phyloP scores from a whole-genome alignment of 345 rosid genomes.

The Aurinia saxatilis region DNA sequence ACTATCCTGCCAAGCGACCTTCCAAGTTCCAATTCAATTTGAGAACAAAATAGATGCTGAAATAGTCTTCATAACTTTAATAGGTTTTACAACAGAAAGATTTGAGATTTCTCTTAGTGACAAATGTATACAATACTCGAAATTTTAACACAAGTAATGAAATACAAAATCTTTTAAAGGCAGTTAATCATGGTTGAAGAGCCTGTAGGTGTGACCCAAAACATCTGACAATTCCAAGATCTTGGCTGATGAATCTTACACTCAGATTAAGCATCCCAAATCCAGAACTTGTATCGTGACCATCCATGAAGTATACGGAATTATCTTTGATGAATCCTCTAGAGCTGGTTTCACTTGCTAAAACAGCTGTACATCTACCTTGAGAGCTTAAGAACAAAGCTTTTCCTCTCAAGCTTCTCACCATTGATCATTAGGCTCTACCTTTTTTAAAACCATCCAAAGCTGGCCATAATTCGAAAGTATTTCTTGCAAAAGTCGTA shows the following conservation, averaged over 20 bases:
- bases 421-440: conserved; percentile 7
- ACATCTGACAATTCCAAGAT: conserved; percentile 17
- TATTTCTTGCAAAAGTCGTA: conserved; percentile 18
- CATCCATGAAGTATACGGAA: conserved; percentile 8
- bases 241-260: conserved; percentile 2
- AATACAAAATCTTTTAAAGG: not conserved
- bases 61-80: not conserved
- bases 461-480: not conserved
- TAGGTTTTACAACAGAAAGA: not conserved
- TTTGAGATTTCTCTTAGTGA: not conserved
- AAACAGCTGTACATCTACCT: conserved; percentile 8
- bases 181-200: not conserved
- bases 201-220: conserved; percentile 15
- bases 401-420: conserved; percentile 13
- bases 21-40: too few relatives aligned
- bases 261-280: not conserved
- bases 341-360: not conserved
- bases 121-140: not conserved
- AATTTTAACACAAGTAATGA: too few relatives aligned
- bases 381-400: conserved; percentile 16
- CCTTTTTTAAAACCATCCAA: conserved; percentile 13
- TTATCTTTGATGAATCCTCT: conserved; percentile 1
- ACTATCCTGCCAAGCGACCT: not conserved
- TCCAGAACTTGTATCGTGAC: not conserved
- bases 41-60: too few relatives aligned